These are phyloP conservation scores for Lactifluus rugatus DNA, from an alignment of 768 basidiomycete genomes.

Conservation along the genomic window DNA sequence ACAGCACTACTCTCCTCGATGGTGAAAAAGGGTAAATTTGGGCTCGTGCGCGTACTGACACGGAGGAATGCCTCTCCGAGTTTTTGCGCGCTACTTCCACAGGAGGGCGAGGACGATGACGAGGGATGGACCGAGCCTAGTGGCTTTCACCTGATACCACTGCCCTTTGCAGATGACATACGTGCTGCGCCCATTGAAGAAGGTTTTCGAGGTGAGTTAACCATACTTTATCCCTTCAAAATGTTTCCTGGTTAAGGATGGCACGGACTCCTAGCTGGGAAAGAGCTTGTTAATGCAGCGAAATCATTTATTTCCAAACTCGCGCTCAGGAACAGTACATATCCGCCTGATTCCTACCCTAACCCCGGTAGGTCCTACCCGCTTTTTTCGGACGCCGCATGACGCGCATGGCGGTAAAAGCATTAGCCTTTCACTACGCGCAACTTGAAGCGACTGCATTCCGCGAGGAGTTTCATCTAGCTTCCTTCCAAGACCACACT, in stretches of 20 bases:
- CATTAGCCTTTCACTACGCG: conserved; percentile 79
- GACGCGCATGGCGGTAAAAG: conserved; percentile 29
- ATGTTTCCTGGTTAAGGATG: conserved; percentile 1
- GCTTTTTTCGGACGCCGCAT: background rate
- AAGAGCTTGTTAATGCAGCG: conserved; percentile 58
- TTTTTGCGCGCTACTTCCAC: conserved; percentile 82
- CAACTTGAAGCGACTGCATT: conserved; percentile 90
- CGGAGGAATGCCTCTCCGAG: conserved; percentile 64
- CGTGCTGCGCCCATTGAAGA: conserved; percentile 64
- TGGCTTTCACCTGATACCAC: conserved; percentile 84
- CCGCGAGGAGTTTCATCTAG: conserved; percentile 75
- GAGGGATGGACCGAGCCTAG: conserved; percentile 74
- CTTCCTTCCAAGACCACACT: conserved; percentile 74
- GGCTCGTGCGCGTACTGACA: conserved; percentile 58
- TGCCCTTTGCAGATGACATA: conserved; percentile 96
- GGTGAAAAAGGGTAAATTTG: conserved; percentile 73
- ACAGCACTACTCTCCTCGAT: conserved; percentile 77
- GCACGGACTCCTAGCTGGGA: conserved; percentile 41
- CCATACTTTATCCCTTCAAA: background rate
- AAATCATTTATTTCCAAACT: conserved; percentile 70
- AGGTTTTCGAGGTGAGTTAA: conserved; percentile 46
- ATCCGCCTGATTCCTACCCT: conserved; percentile 82
- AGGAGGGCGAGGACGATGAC: conserved; percentile 56
- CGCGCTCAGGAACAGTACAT: conserved; percentile 65
- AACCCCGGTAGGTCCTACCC: conserved; percentile 60